phyloP scores from a whole-genome alignment of 1,284 basidiomycete genomes.

The Sporisorium scitamineum region DNA sequence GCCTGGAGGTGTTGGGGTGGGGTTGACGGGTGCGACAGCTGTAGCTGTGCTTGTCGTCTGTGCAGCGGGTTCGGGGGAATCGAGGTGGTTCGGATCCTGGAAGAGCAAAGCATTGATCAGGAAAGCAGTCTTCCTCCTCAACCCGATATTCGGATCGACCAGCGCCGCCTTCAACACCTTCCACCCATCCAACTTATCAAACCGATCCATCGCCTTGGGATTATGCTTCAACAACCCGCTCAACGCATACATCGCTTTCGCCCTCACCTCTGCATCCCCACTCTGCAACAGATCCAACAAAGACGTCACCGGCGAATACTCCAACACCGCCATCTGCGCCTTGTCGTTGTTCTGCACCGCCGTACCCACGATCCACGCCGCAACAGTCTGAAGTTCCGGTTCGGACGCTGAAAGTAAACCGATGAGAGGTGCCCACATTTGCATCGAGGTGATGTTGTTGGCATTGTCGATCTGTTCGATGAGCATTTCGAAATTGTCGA shows the following conservation, averaged over 20 bases:
- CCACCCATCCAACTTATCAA: slow-evolving; percentile 79
- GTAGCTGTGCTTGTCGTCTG: slow-evolving; percentile 66
- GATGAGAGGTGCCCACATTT: slow-evolving; percentile 87
- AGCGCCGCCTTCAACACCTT: slow-evolving; percentile 75
- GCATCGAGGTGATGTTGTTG: slow-evolving; percentile 85
- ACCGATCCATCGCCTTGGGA: slow-evolving; percentile 76
- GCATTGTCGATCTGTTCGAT: slow-evolving; percentile 96
- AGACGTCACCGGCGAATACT: slow-evolving; percentile 74
- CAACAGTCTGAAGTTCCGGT: slow-evolving; percentile 77
- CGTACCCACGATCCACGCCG: slow-evolving; percentile 92
- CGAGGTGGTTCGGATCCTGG: slow-evolving; percentile 70
- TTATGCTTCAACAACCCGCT: slow-evolving; percentile 88
- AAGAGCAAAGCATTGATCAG: slow-evolving; percentile 82
- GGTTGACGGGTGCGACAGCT: slow-evolving; percentile 18
- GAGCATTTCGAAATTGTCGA: slow-evolving; percentile 96
- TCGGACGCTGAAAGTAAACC: slow-evolving; percentile 76
- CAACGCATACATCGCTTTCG: slow-evolving; percentile 88
- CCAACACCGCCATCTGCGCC: slow-evolving; percentile 81
- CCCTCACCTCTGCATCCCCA: slow-evolving; percentile 71
- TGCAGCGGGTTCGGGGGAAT: slow-evolving; percentile 68
- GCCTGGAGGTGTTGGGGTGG: slow-evolving; percentile 3
- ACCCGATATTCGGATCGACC: slow-evolving; percentile 80
- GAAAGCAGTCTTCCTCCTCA: slow-evolving; percentile 87
- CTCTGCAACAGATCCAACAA: slow-evolving; percentile 72
- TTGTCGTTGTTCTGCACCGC: slow-evolving; percentile 94